phyloP scores from a whole-genome alignment of 164 flowering plant genomes.

The Vitis cinerea region DNA sequence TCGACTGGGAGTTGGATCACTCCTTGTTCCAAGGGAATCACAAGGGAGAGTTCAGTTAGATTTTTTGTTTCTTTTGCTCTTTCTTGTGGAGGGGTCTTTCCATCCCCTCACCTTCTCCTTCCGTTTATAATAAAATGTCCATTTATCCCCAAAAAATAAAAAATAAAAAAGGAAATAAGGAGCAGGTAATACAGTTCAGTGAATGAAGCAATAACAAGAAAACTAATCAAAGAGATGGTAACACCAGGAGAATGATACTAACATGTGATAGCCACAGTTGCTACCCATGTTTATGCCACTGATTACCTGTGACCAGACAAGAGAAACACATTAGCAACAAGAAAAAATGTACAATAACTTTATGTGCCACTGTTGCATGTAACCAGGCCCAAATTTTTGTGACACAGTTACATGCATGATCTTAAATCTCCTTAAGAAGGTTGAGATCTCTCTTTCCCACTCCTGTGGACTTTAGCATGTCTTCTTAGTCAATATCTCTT shows the following conservation, averaged over 20 bases:
- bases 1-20: no score
- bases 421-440: no score
- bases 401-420: background rate
- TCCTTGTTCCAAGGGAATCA: no score
- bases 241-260: conserved; percentile 25
- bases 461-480: no score
- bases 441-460: no score
- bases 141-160: background rate
- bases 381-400: background rate
- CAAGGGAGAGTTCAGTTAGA: no score
- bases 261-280: conserved; percentile 91
- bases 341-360: background rate
- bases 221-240: background rate
- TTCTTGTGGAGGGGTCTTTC: background rate
- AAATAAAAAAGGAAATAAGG: background rate
- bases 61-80: background rate
- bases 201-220: background rate
- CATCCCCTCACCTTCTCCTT: background rate
- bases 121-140: background rate
- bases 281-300: conserved; percentile 96
- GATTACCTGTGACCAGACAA: conserved; percentile 52
- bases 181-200: background rate
- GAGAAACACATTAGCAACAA: conserved; percentile 8
- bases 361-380: background rate
- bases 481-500: no score